A percentile compares a stretch with the other conserved stretches of the same genome.
Conservation (phyloP, 805 yeast genomes). For the Yamadazyma endophytica region DNA sequence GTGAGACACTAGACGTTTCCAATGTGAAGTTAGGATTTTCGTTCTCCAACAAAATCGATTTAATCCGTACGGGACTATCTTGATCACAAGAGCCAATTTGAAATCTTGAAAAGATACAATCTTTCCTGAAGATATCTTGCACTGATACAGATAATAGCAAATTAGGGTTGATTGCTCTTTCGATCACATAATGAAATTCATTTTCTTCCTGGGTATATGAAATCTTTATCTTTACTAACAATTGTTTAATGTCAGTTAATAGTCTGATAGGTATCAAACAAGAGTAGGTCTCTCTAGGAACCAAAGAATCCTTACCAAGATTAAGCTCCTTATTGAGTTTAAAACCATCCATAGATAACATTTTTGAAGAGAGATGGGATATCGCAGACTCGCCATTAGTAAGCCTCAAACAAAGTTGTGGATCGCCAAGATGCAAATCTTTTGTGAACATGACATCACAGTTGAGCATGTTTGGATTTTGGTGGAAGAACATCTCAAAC, state of each 20-base stretch:
- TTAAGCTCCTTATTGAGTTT: neutral
- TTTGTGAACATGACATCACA: slow-evolving; percentile 2
- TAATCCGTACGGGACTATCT: slow-evolving; percentile 50
- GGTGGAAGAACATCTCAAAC: slow-evolving; percentile 5
- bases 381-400: slow-evolving; percentile 1
- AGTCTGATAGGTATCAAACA: slow-evolving; percentile 27
- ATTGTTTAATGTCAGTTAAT: slow-evolving; percentile 22
- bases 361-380: neutral
- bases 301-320: slow-evolving; percentile 5
- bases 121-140: slow-evolving; percentile 66
- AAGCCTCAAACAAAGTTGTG: slow-evolving; percentile 5
- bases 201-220: slow-evolving; percentile 17
- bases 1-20: slow-evolving; percentile 12
- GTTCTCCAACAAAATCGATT: slow-evolving; percentile 37
- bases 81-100: slow-evolving; percentile 57
- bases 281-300: slow-evolving; percentile 12
- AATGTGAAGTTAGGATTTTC: slow-evolving; percentile 20
- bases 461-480: slow-evolving; percentile 3
- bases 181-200: slow-evolving; percentile 6
- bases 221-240: slow-evolving; percentile 18
- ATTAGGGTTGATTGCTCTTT: slow-evolving; percentile 42
- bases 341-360: slow-evolving; percentile 1
- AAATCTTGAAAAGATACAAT: slow-evolving; percentile 60
- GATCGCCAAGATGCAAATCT: slow-evolving; percentile 5
- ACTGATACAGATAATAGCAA: slow-evolving; percentile 70